Evolutionary conservation across 768 basidiomycete genomes (phyloP).

Genomic region (Royoungia palumana): DNA sequence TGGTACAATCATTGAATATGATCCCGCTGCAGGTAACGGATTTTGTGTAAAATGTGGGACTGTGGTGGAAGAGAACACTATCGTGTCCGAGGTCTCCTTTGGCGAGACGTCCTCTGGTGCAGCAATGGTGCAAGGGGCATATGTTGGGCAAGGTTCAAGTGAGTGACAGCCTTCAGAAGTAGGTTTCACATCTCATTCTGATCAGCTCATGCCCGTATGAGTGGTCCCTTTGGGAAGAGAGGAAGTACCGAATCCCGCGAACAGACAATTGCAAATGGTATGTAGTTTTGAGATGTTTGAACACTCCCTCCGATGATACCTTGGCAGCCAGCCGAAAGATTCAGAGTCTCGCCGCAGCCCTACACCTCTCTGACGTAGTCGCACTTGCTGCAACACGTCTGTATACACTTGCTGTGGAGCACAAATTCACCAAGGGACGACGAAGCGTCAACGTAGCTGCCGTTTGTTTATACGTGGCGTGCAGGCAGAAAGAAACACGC

Average conservation of each 20-base stretch:
- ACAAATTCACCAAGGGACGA: conserved; percentile 92
- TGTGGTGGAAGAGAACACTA: conserved; percentile 89
- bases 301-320: not conserved
- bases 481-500: conserved; percentile 83
- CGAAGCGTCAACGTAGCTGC: conserved; percentile 92
- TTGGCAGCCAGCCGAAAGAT: conserved; percentile 75
- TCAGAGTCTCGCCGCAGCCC: conserved; percentile 71
- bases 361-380: conserved; percentile 78
- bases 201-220: conserved; percentile 77
- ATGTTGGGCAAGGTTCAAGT: conserved; percentile 91
- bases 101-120: conserved; percentile 92
- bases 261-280: conserved; percentile 89
- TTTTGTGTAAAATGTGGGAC: conserved; percentile 86
- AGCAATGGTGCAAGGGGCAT: conserved; percentile 93
- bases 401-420: conserved; percentile 91
- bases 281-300: conserved; percentile 13
- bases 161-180: conserved; percentile 31
- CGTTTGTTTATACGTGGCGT: conserved; percentile 92
- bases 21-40: conserved; percentile 78
- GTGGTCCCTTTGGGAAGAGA: conserved; percentile 77
- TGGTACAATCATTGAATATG: conserved; percentile 82
- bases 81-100: conserved; percentile 92
- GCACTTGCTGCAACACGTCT: conserved; percentile 78
- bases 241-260: conserved; percentile 81
- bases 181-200: not conserved